These are phyloP conservation scores for Marchantia polymorpha DNA, from an alignment of 225 moss, liverwort and hornwort species.

Conservation along the genomic window DNA sequence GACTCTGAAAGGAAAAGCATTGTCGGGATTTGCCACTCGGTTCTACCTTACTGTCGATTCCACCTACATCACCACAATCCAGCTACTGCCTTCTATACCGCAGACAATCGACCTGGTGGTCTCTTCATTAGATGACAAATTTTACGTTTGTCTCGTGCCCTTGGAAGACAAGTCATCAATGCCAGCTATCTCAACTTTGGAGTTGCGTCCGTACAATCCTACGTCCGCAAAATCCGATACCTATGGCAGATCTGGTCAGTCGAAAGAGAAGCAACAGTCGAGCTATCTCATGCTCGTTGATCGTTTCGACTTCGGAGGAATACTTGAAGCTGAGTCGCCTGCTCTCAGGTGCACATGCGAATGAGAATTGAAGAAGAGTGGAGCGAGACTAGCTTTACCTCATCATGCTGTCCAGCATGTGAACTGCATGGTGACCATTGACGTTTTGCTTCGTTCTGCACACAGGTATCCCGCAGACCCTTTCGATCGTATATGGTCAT, in stretches of 20 bases:
- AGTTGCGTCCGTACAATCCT: neutral
- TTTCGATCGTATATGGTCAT: no score
- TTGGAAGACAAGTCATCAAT: conserved; percentile 15
- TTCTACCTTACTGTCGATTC: conserved; percentile 9
- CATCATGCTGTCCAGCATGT: no score
- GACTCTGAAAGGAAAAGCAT: no score
- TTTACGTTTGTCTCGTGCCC: conserved; percentile 9
- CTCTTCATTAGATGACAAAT: neutral
- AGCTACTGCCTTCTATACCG: neutral
- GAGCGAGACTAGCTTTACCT: no score
- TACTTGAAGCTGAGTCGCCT: no score
- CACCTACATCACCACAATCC: conserved; percentile 1
- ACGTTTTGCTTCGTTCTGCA: no score
- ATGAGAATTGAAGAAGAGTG: no score
- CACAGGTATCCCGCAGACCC: no score
- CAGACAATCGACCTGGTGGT: conserved; percentile 2
- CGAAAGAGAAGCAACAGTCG: neutral
- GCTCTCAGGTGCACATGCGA: no score
- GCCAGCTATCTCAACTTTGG: conserved; percentile 17
- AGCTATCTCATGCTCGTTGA: neutral
- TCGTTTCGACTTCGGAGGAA: no score
- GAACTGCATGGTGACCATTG: no score
- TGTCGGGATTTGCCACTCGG: neutral
- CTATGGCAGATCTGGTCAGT: neutral
- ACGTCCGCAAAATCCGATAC: neutral